Percentiles rank a stretch among this genome's conserved stretches.
Evolutionary conservation across 2,329 filamentous ascomycete genomes (phyloP).

Genomic region (Arthrinium phaeospermum): DNA sequence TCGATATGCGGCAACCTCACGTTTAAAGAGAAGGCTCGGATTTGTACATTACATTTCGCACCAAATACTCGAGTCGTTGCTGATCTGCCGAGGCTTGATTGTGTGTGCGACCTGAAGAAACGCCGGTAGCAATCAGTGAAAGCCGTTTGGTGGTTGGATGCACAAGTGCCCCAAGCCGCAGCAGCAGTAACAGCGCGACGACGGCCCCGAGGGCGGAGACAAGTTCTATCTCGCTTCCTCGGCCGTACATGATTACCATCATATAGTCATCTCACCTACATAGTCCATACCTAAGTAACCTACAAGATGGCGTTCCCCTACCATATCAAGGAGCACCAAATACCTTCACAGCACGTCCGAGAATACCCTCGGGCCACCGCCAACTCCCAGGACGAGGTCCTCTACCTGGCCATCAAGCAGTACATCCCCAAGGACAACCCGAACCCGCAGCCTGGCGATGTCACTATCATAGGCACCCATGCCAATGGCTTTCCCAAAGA

Average conservation of each 20-base stretch:
- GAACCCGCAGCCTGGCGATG: conserved; percentile 71
- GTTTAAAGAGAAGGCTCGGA: neutral
- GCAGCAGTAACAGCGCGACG: neutral
- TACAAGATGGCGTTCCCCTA: conserved; percentile 52
- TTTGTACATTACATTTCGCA: neutral
- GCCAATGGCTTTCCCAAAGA: conserved; percentile 97
- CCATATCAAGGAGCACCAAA: conserved; percentile 73
- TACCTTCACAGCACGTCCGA: conserved; percentile 79
- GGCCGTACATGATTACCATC: neutral
- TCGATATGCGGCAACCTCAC: neutral
- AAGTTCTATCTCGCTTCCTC: neutral
- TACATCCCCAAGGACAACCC: conserved; percentile 79
- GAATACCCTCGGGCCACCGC: conserved; percentile 79
- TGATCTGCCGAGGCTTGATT: neutral
- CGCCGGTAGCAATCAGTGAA: neutral
- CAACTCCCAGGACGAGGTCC: conserved; percentile 73
- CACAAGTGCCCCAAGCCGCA: neutral
- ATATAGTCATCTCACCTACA: neutral
- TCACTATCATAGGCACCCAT: conserved; percentile 86
- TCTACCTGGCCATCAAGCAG: conserved; percentile 82
- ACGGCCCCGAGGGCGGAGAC: neutral
- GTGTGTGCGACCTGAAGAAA: neutral
- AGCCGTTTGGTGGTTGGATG: neutral
- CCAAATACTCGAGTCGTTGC: neutral
- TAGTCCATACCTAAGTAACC: neutral